Percentiles rank a stretch among this genome's conserved stretches.
These are phyloP conservation scores for Prototheca wickerhamii DNA, from an alignment of 163 green algal species.

Conservation along the genomic window DNA sequence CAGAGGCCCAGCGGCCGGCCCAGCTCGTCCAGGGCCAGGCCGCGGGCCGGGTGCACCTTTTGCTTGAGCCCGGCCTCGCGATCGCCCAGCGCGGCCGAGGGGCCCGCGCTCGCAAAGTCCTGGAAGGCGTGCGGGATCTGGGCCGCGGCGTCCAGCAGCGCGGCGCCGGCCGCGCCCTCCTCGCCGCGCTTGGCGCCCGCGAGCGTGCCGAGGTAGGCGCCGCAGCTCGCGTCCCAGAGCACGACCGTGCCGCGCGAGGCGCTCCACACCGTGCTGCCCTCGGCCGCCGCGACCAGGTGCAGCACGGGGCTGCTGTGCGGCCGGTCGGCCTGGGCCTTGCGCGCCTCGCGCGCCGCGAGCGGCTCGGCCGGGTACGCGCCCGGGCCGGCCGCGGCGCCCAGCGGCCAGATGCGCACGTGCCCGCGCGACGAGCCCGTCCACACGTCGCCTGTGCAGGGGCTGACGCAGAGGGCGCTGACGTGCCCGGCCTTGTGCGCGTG, in stretches of 20 bases:
- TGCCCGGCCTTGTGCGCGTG: conserved; percentile 37
- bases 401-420: conserved; percentile 30
- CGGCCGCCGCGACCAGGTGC: conserved; percentile 27
- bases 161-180: neutral
- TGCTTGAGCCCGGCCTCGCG: neutral
- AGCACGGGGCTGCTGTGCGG: conserved; percentile 38
- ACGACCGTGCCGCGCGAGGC: conserved; percentile 39
- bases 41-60: neutral
- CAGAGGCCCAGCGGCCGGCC: conserved; percentile 11
- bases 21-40: conserved; percentile 21
- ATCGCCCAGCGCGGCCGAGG: neutral
- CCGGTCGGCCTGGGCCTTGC: conserved; percentile 17
- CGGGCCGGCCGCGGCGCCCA: neutral
- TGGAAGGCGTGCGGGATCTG: too few relatives aligned
- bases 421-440: conserved; percentile 58
- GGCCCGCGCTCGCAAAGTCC: neutral
- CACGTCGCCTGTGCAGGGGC: conserved; percentile 41
- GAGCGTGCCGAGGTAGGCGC: conserved; percentile 35
- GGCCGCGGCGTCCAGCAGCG: too few relatives aligned
- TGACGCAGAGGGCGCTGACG: conserved; percentile 44
- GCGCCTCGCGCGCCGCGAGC: conserved; percentile 23
- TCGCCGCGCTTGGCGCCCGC: neutral
- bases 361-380: neutral
- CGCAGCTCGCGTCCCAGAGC: conserved; percentile 56
- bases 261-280: conserved; percentile 59